Base-by-base conservation (phyloP, 2,329 filamentous ascomycete genomes). In the Diaporthe nobilis region DNA sequence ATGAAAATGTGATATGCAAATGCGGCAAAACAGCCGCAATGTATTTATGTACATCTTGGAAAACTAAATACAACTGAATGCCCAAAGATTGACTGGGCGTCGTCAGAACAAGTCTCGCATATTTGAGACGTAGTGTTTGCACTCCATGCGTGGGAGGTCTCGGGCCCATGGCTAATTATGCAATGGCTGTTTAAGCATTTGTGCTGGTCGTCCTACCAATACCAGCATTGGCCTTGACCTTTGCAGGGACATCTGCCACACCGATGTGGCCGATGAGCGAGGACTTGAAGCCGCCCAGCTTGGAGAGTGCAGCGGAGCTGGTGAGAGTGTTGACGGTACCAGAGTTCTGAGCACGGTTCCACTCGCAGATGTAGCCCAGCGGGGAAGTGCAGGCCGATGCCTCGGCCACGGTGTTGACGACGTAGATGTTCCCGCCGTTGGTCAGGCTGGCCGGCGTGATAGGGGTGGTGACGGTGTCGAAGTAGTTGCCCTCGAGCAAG, bases 401-500 rank as follows among this genome's bases (percentile, higher is more conserved):
- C 77, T 83, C 79, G 76, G 51, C 44, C 77, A 80, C 12, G 63
- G 74, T 72, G 37, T 65, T 53, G 25, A 77, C 77, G 25, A 78
- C 77, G 74, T 79, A 80, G 31, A 79, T 31, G 10, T 67, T 67
- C 13, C 61, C 61, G 10, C 61, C 65, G 15, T 76, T 70, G 22
- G 72, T 65, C 15, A 76, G 72, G 31, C 55, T 75, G 42, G 77
- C 67, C 9, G 80, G 65, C 76, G 87, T 84, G 68, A 88, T 81
- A 25, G 85, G 81, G 34, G 84, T 83, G 20, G 82, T 80, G 70
- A 91, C 86, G 79, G 89, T 87, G 82, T 90, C 86, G 85, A 91
- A 92, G 72, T 88, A 82, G 79, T 90, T 91, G 60, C 90, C 90
- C 83, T 92, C 90, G 2, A 87, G 87, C 42, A 92, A 84, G 67